Evolutionary conservation across 208 protist species (phyloP).

Genomic region (Leishmania turanica): DNA sequence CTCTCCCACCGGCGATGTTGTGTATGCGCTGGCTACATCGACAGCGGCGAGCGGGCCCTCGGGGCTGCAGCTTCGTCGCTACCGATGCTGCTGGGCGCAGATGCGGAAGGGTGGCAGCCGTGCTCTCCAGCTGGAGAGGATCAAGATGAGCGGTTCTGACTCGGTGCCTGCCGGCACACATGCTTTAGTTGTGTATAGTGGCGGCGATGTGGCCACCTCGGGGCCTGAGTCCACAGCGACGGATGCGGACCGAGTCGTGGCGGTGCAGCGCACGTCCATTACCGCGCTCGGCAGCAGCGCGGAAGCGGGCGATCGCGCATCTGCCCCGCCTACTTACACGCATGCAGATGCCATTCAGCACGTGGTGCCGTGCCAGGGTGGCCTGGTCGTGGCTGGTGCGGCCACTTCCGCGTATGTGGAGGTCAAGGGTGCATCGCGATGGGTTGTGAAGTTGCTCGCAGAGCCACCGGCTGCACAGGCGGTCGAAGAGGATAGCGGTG

Average conservation of each 20-base stretch:
- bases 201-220: neutral
- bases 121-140: slow-evolving; percentile 3
- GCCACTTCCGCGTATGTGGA: slow-evolving; percentile 15
- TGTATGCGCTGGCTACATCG: slow-evolving; percentile 22
- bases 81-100: slow-evolving; percentile 20
- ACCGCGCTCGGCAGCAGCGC: neutral
- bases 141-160: neutral
- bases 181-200: slow-evolving; percentile 32
- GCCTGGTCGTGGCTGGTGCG: slow-evolving; percentile 9
- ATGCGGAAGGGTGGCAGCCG: neutral
- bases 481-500: neutral
- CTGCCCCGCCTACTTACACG: slow-evolving; percentile 3
- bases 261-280: slow-evolving; percentile 20
- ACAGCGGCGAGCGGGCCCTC: neutral
- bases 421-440: slow-evolving; percentile 2
- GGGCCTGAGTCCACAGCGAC: neutral
- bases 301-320: neutral
- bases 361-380: slow-evolving; percentile 20
- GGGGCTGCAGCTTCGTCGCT: slow-evolving; percentile 20
- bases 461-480: neutral
- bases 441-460: neutral
- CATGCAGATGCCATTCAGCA: slow-evolving; percentile 21
- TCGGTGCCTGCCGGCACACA: slow-evolving; percentile 18
- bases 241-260: slow-evolving; percentile 22
- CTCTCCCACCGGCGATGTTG: slow-evolving; percentile 19